Base-by-base conservation (phyloP, 1,284 basidiomycete genomes). In the Heterobasidion annosum region DNA sequence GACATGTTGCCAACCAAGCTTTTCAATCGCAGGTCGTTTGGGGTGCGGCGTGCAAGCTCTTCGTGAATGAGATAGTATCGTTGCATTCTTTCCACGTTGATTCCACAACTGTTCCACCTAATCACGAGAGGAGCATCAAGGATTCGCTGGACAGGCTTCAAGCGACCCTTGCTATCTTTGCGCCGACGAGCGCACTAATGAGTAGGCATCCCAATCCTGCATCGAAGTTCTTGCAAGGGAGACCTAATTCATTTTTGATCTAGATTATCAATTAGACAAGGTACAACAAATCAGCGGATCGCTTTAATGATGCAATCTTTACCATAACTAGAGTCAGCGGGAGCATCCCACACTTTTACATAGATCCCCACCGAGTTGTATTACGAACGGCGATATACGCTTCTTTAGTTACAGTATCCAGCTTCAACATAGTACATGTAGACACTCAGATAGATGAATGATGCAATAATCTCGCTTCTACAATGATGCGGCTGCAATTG, bases 21-120 rank as follows among this genome's bases (percentile, higher is more conserved):
- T 33, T 15, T 13, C 37, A 5, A n/a, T 40, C 8, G 3, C 50
- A 68, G 67, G 59, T 62, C 0, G 53, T 67, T 12, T 67, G 66
- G 64, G 59, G 61, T 40, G 57, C 60, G 3, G 57, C 62, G 57
- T 33, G 25, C 8, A 10, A 25, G 18, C 16, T 50, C 13, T 33
- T 50, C 32, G 33, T 50, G 12, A 13, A 50, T 10, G 48, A 50
- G 32, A 50, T 50, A 15, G 25, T 16, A 3, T n/a, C 34, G n/a
- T 12, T 50, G 48, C 48, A 25, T 50, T 35, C 25, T 12, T n/a
- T 34, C 12, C 33, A 10, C 12, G 32, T n/a, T 32, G 25, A 32
- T 12, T 5, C 33, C 12, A 10, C 48, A 34, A 10, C 33, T 18
- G 8, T 12, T 13, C 48, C 12, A 5, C 19, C 48, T 35, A 9